These are phyloP conservation scores for Mucor racemosus DNA, from an alignment of 371 early-diverging fungal species.

Conservation along the genomic window DNA sequence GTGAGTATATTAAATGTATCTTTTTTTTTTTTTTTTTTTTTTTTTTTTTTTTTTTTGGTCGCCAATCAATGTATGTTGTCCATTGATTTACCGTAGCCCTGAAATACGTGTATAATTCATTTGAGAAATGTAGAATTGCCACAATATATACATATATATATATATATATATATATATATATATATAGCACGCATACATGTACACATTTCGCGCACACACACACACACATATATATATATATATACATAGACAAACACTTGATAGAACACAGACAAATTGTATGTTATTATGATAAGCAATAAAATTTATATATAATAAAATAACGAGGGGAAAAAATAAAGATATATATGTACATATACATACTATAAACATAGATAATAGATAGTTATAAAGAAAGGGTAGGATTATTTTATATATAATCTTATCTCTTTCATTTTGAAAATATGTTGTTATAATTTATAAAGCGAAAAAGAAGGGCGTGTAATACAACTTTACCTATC, in stretches of 20 bases:
- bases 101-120: background rate
- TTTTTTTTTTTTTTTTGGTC: no score
- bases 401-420: background rate
- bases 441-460: background rate
- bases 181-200: background rate
- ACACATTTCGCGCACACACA: background rate
- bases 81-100: background rate
- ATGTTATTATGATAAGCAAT: background rate
- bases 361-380: background rate
- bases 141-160: background rate
- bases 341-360: background rate
- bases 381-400: background rate
- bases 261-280: background rate
- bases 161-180: background rate
- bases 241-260: background rate
- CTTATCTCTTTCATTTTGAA: background rate
- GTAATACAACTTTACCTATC: no score
- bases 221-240: background rate
- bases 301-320: background rate
- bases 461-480: no score
- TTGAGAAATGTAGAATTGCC: background rate
- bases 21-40: no score
- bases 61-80: conserved; percentile 1
- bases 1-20: conserved; percentile 2
- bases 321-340: background rate